These are phyloP conservation scores for Trichoderma orchidacearum DNA, from an alignment of 495 filamentous ascomycete species.

Conservation along the genomic window DNA sequence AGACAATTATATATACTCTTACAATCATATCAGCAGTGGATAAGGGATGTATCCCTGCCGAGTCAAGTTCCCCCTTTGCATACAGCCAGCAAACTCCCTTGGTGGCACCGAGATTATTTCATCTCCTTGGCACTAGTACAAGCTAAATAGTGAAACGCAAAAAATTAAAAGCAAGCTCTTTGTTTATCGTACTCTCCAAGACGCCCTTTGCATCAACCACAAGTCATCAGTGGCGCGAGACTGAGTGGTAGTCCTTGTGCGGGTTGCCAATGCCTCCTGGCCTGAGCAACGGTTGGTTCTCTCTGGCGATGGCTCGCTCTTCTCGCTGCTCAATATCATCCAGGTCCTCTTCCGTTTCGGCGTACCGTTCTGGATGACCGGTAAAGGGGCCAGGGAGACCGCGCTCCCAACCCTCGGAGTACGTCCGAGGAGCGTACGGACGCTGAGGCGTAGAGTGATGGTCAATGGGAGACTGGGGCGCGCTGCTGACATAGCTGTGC, in stretches of 20 bases:
- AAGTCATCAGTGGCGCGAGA: slow-evolving; percentile 6
- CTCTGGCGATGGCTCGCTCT: slow-evolving; percentile 23
- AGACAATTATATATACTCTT: no score
- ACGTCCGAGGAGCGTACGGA: slow-evolving; percentile 2
- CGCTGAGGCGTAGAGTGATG: slow-evolving; percentile 5
- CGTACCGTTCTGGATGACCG: slow-evolving; percentile 23
- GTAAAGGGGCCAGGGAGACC: slow-evolving; percentile 21
- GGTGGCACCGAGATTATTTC: no score
- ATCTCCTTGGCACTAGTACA: no score
- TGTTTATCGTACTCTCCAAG: neutral
- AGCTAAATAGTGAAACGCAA: no score
- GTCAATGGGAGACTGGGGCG: slow-evolving; percentile 3
- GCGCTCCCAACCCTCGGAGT: slow-evolving; percentile 18
- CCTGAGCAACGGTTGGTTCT: slow-evolving; percentile 27
- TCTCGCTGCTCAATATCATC: slow-evolving; percentile 25
- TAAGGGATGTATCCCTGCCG: no score
- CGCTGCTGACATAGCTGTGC: slow-evolving; percentile 1
- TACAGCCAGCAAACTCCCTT: no score
- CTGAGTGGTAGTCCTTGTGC: slow-evolving; percentile 14
- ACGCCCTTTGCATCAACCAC: neutral
- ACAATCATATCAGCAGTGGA: no score
- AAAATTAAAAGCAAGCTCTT: neutral
- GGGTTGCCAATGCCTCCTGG: slow-evolving; percentile 21
- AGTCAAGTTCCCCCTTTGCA: no score
- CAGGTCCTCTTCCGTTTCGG: slow-evolving; percentile 24